These are phyloP conservation scores for Coniochaeta sp. DNA, from an alignment of 2,329 filamentous ascomycete species.

Conservation along the genomic window DNA sequence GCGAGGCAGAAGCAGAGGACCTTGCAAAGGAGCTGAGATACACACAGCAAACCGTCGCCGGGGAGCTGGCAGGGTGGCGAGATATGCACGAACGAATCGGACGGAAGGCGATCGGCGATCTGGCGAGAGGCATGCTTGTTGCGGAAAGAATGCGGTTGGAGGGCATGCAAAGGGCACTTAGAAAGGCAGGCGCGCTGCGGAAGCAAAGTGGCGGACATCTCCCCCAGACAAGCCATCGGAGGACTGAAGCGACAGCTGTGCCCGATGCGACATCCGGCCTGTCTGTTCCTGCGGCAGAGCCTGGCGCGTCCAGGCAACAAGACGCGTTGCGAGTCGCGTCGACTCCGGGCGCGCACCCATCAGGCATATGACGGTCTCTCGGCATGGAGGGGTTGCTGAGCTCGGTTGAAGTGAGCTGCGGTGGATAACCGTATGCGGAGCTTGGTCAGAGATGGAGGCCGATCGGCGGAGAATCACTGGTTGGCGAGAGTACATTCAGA, in stretches of 20 bases:
- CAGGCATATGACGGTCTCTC: background rate
- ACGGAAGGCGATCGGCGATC: conserved; percentile 63
- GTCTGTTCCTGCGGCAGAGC: background rate
- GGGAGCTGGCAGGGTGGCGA: conserved; percentile 90
- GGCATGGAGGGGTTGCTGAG: too few species aligned
- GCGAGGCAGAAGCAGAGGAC: conserved; percentile 62
- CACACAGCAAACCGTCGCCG: conserved; percentile 88
- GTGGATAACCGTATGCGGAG: background rate
- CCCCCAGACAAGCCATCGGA: background rate
- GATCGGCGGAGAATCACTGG: background rate
- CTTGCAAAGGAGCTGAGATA: conserved; percentile 80
- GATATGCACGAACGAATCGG: conserved; percentile 78
- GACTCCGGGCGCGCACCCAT: too few species aligned
- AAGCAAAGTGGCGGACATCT: background rate
- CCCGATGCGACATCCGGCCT: background rate
- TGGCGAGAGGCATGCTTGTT: conserved; percentile 73
- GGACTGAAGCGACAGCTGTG: background rate
- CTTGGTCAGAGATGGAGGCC: background rate
- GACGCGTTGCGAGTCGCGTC: background rate
- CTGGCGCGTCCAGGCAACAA: background rate
- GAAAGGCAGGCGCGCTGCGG: conserved; percentile 40
- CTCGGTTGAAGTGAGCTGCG: too few species aligned
- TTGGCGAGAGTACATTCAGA: background rate
- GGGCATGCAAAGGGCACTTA: conserved; percentile 71
- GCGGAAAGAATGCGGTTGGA: conserved; percentile 73